A percentile compares a stretch with the other conserved stretches of the same genome.
phyloP scores from a whole-genome alignment of 176 grass and related monocot species.

The Oropetium thomaeum region DNA sequence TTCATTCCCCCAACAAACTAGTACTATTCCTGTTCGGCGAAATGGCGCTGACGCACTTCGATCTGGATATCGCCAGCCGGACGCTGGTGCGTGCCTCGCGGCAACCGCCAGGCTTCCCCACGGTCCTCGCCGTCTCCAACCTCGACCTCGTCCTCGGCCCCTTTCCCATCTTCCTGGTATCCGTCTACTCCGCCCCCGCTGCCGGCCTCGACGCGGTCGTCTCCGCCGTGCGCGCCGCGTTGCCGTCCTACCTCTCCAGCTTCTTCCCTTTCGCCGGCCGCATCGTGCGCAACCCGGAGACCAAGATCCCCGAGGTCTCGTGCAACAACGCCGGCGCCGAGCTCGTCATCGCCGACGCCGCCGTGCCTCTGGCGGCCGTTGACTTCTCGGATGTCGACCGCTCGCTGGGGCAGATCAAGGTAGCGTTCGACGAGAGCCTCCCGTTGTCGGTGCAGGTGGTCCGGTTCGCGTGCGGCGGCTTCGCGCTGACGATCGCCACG shows the following conservation, averaged over 20 bases:
- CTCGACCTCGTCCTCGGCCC: conserved; percentile 53
- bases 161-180: conserved; percentile 43
- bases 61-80: conserved; percentile 31
- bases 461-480: conserved; percentile 64
- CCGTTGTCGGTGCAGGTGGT: conserved; percentile 66
- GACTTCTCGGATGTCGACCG: conserved; percentile 43
- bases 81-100: conserved; percentile 38
- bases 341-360: conserved; percentile 62
- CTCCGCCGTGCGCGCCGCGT: conserved; percentile 18
- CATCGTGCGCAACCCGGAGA: conserved; percentile 18
- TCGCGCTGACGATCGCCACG: conserved; percentile 51
- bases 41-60: not conserved
- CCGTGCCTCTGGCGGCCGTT: conserved; percentile 34
- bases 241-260: conserved; percentile 50
- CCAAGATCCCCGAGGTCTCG: conserved; percentile 30
- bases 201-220: conserved; percentile 23
- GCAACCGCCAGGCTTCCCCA: conserved; percentile 23
- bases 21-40: not conserved
- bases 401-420: conserved; percentile 41
- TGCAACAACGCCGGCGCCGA: conserved; percentile 75
- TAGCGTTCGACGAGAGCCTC: conserved; percentile 45
- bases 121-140: conserved; percentile 54
- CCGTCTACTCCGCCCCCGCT: conserved; percentile 32
- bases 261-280: conserved; percentile 56
- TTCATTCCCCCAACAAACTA: too few relatives aligned